These are phyloP conservation scores for Fusarium sp. DNA, from an alignment of 2,329 filamentous ascomycete genomes.

Conservation along the genomic window DNA sequence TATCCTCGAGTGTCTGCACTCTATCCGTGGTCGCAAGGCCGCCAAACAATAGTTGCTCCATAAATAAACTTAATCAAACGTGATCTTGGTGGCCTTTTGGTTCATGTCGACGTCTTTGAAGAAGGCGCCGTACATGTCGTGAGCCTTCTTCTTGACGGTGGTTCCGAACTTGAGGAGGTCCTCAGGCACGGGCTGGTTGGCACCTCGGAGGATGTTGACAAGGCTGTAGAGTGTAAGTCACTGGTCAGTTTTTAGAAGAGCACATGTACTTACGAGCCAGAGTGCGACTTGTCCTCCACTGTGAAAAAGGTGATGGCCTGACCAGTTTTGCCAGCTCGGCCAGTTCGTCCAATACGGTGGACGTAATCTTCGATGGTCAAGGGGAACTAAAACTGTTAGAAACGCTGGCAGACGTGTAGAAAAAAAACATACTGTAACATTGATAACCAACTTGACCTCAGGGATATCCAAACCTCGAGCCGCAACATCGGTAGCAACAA, in stretches of 20 bases:
- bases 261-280: conserved; percentile 77
- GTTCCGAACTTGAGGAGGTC: conserved; percentile 95
- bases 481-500: conserved; percentile 97
- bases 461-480: conserved; percentile 95
- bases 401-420: not conserved
- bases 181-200: conserved; percentile 90
- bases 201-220: conserved; percentile 94
- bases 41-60: conserved; percentile 44
- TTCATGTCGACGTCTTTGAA: conserved; percentile 90
- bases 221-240: conserved; percentile 64
- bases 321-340: conserved; percentile 89
- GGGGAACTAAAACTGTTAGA: conserved; percentile 71
- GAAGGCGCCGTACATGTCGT: conserved; percentile 94
- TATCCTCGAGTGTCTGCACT: conserved; percentile 62
- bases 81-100: conserved; percentile 91
- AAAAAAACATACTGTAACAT: conserved; percentile 74
- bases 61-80: conserved; percentile 72
- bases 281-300: conserved; percentile 91
- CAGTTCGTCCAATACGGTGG: conserved; percentile 95
- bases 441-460: conserved; percentile 93
- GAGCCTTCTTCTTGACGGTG: conserved; percentile 98
- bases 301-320: conserved; percentile 95
- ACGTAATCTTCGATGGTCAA: conserved; percentile 98
- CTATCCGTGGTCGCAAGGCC: conserved; percentile 52
- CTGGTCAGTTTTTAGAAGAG: no score